Evolutionary conservation across 2,329 filamentous ascomycete genomes (phyloP).

Genomic region (Aspergillus transmontanensis): DNA sequence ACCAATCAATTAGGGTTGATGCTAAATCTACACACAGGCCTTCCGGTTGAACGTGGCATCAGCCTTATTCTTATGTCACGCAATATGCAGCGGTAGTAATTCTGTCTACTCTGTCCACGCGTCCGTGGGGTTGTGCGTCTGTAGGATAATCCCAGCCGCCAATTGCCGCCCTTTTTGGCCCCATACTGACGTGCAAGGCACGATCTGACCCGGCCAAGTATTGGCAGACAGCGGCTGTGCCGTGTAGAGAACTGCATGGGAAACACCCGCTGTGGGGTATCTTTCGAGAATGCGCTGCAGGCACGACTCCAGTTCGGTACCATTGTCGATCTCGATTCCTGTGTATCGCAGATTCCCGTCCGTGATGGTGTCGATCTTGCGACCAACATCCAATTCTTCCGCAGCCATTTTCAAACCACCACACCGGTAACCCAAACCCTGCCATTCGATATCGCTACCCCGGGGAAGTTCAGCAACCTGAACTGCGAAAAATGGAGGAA

Average conservation of each 20-base stretch:
- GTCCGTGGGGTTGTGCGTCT: constrained; percentile 17
- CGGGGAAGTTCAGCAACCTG: constrained; percentile 79
- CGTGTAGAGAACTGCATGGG: constrained; percentile 41
- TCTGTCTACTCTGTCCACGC: background rate
- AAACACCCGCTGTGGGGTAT: constrained; percentile 11
- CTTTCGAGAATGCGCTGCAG: constrained; percentile 28
- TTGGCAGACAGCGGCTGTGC: constrained; percentile 26
- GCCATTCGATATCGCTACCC: constrained; percentile 79
- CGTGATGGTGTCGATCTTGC: constrained; percentile 25
- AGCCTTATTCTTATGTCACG: constrained; percentile 1
- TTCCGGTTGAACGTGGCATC: background rate
- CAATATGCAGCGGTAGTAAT: constrained; percentile 4
- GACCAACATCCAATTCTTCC: constrained; percentile 17
- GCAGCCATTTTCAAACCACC: constrained; percentile 28
- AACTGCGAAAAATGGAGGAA: constrained; percentile 72
- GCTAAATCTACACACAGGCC: background rate
- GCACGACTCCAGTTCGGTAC: constrained; percentile 22
- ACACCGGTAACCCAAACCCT: constrained; percentile 63
- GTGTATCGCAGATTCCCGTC: constrained; percentile 29
- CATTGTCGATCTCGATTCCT: constrained; percentile 33
- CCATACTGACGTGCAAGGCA: constrained; percentile 48
- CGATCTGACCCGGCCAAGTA: constrained; percentile 37
- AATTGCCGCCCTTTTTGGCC: constrained; percentile 36
- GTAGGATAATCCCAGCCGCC: constrained; percentile 40
- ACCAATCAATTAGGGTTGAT: background rate